Evolutionary conservation across 148 eudicot genomes (phyloP).

Genomic region (Cornus kousa): DNA sequence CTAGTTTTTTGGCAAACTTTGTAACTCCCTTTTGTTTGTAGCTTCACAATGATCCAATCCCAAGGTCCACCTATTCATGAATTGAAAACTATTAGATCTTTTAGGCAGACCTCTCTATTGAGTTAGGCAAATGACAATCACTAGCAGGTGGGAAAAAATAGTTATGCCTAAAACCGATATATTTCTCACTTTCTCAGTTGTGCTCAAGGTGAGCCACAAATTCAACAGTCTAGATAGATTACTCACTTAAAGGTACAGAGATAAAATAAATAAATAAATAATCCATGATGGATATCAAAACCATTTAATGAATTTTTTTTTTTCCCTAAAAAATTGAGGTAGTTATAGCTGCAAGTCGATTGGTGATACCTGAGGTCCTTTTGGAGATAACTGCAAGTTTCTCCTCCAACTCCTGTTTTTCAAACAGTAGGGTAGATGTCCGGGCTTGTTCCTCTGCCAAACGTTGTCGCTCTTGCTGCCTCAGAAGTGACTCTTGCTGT

Average conservation of each 20-base stretch:
- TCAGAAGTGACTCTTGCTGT: constrained; percentile 73
- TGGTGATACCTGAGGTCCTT: constrained; percentile 51
- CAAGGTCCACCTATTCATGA: not conserved
- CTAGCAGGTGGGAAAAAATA: not conserved
- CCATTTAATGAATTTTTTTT: not conserved
- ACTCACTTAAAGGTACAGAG: too few relatives aligned
- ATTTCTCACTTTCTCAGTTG: too few relatives aligned
- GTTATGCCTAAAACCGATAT: not conserved
- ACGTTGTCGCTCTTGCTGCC: constrained; percentile 76
- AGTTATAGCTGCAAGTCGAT: not conserved
- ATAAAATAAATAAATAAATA: not conserved
- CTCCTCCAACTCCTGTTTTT: constrained; percentile 78
- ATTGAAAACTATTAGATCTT: not conserved
- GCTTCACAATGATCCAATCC: too few relatives aligned
- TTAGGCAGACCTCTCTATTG: not conserved
- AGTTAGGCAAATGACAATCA: not conserved
- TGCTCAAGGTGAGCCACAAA: too few relatives aligned
- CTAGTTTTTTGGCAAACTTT: too few relatives aligned
- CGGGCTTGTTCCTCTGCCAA: constrained; percentile 66
- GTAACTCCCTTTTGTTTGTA: too few relatives aligned
- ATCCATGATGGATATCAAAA: not conserved
- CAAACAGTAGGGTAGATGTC: constrained; percentile 57
- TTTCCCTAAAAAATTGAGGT: not conserved
- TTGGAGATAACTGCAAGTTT: constrained; percentile 54
- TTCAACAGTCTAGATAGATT: too few relatives aligned